Percentiles rank a stretch among this genome's conserved stretches.
phyloP scores from a whole-genome alignment of 139 green algal species.

The Bryopsis sp. region DNA sequence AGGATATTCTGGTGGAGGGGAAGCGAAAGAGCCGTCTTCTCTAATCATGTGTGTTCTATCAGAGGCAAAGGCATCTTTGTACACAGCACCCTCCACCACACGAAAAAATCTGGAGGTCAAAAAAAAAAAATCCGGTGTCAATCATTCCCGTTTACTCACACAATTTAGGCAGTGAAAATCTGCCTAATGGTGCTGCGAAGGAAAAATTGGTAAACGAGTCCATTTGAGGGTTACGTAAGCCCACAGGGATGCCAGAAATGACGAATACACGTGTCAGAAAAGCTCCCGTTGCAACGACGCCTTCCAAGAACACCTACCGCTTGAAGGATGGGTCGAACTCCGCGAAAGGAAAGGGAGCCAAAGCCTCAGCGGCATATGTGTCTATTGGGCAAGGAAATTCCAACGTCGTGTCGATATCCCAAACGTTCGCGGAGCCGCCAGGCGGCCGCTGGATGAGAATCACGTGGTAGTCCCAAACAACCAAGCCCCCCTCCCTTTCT shows the following conservation, averaged over 20 bases:
- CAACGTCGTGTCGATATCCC: slow-evolving; percentile 12
- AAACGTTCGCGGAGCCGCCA: not conserved
- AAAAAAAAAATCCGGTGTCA: too few species aligned
- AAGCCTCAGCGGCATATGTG: not conserved
- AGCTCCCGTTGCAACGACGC: not conserved
- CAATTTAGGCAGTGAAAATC: slow-evolving; percentile 18
- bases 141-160: too few species aligned
- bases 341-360: not conserved
- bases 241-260: too few species aligned
- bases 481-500: not conserved
- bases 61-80: slow-evolving; percentile 20
- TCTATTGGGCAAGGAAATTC: not conserved
- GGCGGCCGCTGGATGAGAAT: slow-evolving; percentile 20
- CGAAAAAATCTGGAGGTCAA: slow-evolving; percentile 21
- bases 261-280: too few species aligned
- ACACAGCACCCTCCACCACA: slow-evolving; percentile 19
- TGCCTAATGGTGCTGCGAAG: too few species aligned
- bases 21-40: not conserved
- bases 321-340: not conserved
- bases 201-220: too few species aligned
- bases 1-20: slow-evolving; percentile 15
- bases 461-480: slow-evolving; percentile 31
- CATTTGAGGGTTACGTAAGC: too few species aligned
- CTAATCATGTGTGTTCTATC: slow-evolving; percentile 24
- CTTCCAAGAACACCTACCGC: not conserved